A percentile compares a stretch with the other conserved stretches of the same genome.
These are phyloP conservation scores for Coleophoma eucalyptorum DNA, from an alignment of 2,329 filamentous ascomycete genomes.

Conservation along the genomic window DNA sequence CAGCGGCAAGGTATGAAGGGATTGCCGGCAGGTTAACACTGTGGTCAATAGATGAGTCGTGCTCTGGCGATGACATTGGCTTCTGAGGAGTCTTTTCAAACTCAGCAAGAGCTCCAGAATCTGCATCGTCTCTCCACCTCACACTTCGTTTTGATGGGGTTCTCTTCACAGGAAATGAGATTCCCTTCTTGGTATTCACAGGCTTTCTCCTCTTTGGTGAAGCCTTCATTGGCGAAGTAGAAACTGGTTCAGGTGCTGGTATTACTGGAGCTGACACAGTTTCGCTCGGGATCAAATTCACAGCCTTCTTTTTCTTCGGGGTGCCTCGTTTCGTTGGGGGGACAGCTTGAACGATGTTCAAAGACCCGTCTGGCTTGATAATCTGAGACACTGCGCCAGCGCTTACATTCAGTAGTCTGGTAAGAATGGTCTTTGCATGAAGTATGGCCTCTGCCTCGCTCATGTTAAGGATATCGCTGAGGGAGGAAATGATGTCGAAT, in stretches of 20 bases:
- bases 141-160: conserved; percentile 71
- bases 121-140: conserved; percentile 88
- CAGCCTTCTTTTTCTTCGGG: conserved; percentile 66
- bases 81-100: conserved; percentile 88
- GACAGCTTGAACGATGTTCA: conserved; percentile 58
- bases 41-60: conserved; percentile 44
- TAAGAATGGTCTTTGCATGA: conserved; percentile 73
- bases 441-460: conserved; percentile 78
- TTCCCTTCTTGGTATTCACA: conserved; percentile 60
- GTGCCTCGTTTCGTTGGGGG: conserved; percentile 71
- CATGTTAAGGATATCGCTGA: conserved; percentile 79
- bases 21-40: conserved; percentile 39
- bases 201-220: conserved; percentile 79
- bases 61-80: conserved; percentile 52
- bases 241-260: conserved; percentile 30
- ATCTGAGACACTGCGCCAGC: conserved; percentile 74
- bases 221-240: conserved; percentile 63
- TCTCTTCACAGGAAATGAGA: conserved; percentile 80
- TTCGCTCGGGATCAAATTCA: conserved; percentile 26
- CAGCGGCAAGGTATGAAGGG: conserved; percentile 46
- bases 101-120: conserved; percentile 81
- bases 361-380: conserved; percentile 80
- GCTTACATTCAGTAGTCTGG: conserved; percentile 73
- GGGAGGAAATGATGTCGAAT: conserved; percentile 83
- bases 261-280: conserved; percentile 26